Conservation (phyloP, 192 early-diverging fungal genomes). For the Chytriomyces sp. region DNA sequence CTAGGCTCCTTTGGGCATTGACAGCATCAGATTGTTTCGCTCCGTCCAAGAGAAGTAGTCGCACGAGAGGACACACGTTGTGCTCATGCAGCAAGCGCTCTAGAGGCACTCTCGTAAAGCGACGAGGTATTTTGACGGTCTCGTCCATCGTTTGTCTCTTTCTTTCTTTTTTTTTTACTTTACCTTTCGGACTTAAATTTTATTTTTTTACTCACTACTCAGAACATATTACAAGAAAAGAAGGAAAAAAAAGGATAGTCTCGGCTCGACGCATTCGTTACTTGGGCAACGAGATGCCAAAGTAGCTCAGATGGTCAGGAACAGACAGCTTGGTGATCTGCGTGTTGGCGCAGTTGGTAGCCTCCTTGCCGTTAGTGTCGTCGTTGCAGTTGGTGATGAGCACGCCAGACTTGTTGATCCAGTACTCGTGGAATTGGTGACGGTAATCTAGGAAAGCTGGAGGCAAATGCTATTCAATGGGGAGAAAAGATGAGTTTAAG, state of each 20-base stretch:
- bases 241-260: too few relatives aligned
- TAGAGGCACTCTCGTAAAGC: background rate
- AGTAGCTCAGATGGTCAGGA: too few relatives aligned
- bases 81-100: background rate
- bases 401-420: slow-evolving; percentile 25
- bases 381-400: slow-evolving; percentile 28
- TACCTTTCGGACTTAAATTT: background rate
- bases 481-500: background rate
- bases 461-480: background rate
- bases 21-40: background rate
- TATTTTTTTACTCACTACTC: background rate
- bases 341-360: background rate
- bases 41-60: background rate
- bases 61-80: background rate
- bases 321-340: background rate
- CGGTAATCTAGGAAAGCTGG: slow-evolving; percentile 20
- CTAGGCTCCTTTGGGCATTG: background rate
- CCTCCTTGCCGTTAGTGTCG: background rate
- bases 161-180: background rate
- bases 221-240: too few relatives aligned
- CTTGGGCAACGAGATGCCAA: too few relatives aligned
- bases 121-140: background rate
- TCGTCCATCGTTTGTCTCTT: background rate
- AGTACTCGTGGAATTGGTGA: slow-evolving; percentile 36
- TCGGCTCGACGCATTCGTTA: too few relatives aligned